phyloP scores from a whole-genome alignment of 148 eudicot genomes.

The Rhododendron molle region DNA sequence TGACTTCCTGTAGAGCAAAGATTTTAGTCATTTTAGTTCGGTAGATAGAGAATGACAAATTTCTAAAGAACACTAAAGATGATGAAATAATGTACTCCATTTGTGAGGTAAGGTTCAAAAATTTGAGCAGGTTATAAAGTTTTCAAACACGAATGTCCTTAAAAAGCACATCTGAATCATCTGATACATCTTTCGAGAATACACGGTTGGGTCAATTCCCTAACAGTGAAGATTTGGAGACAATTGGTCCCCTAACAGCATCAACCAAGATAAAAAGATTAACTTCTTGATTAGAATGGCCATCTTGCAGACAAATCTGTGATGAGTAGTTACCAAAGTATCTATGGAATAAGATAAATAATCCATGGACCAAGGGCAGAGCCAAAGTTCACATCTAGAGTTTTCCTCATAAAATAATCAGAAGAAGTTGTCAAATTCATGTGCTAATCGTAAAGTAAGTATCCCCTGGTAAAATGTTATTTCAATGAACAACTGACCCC shows the following conservation, averaged over 20 bases:
- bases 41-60: not conserved
- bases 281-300: not conserved
- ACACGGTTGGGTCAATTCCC: not conserved
- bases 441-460: not conserved
- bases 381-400: not conserved
- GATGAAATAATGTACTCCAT: not conserved
- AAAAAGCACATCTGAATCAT: not conserved
- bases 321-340: not conserved
- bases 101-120: not conserved
- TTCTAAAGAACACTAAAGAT: not conserved
- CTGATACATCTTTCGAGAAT: too few relatives aligned
- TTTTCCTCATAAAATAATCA: not conserved
- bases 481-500: not conserved
- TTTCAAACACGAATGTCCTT: not conserved
- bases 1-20: slow-evolving; percentile 69
- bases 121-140: not conserved
- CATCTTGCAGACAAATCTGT: not conserved
- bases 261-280: not conserved
- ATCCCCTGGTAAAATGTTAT: not conserved
- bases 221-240: not conserved
- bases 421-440: not conserved
- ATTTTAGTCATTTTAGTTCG: not conserved
- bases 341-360: not conserved
- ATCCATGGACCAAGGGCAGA: not conserved
- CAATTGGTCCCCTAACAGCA: not conserved